phyloP scores from a whole-genome alignment of 345 rosid species.

The Eucalyptus cloeziana region DNA sequence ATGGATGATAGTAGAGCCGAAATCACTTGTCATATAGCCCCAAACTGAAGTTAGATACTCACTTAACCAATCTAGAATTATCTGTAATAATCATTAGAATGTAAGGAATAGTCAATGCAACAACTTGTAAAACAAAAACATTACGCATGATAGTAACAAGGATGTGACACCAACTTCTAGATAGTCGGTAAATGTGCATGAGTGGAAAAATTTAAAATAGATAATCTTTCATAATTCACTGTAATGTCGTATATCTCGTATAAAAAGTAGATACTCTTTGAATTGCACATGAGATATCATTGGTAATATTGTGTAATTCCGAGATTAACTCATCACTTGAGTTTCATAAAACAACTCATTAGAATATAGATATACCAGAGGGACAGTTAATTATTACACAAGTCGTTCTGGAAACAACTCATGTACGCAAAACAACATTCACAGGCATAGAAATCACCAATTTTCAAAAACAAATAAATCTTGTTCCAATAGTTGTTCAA shows the following conservation, averaged over 20 bases:
- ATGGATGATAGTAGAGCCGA: neutral
- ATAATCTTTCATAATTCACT: fast-evolving
- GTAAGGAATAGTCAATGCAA: neutral
- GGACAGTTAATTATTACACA: too few species aligned
- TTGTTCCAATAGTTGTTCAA: too few species aligned
- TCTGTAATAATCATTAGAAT: neutral
- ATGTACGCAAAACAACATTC: too few species aligned
- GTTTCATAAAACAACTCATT: neutral
- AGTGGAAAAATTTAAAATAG: neutral
- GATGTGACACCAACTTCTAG: neutral
- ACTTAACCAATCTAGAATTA: neutral
- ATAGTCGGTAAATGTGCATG: neutral
- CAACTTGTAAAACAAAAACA: neutral
- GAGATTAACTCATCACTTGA: neutral
- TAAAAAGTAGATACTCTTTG: neutral
- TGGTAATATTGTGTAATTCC: neutral
- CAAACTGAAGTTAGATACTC: neutral
- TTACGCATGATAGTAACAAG: neutral
- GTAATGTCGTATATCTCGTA: neutral
- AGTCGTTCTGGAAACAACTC: too few species aligned
- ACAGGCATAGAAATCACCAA: too few species aligned
- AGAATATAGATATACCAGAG: too few species aligned
- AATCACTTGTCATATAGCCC: neutral
- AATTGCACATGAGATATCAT: neutral
- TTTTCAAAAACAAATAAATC: too few species aligned